Percentiles rank a stretch among this genome's conserved stretches.
Evolutionary conservation across 768 basidiomycete species (phyloP).

Genomic region (Tephrocybe sp.): DNA sequence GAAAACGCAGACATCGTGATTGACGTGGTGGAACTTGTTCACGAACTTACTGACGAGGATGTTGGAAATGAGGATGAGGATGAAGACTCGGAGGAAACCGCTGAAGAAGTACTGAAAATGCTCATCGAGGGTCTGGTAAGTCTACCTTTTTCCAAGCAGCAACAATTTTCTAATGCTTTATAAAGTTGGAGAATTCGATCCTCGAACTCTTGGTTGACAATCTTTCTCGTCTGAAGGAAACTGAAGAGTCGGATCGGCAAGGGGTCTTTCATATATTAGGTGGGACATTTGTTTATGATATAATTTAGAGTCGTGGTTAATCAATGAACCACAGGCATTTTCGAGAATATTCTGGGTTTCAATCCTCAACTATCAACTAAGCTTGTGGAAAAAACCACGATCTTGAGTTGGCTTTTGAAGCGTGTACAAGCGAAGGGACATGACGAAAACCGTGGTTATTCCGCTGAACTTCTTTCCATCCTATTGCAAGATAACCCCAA

Average conservation of each 20-base stretch:
- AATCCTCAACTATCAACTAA: conserved; percentile 71
- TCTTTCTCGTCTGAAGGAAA: conserved; percentile 82
- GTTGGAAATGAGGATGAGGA: conserved; percentile 76
- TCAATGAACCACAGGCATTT: conserved; percentile 56
- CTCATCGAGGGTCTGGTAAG: conserved; percentile 78
- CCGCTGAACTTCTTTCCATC: conserved; percentile 92
- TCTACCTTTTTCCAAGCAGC: conserved; percentile 15
- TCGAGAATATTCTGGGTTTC: conserved; percentile 91
- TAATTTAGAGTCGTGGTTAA: no score
- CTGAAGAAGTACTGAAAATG: conserved; percentile 68
- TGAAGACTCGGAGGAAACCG: conserved; percentile 62
- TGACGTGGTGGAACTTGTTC: conserved; percentile 87
- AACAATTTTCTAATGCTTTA: conserved; percentile 4
- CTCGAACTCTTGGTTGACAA: conserved; percentile 91
- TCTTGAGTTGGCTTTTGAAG: conserved; percentile 78
- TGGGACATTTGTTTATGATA: no score
- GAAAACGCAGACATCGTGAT: conserved; percentile 98
- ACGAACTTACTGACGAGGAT: conserved; percentile 97
- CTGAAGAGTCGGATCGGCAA: conserved; percentile 86
- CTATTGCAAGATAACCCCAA: conserved; percentile 72
- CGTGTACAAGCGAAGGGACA: conserved; percentile 72
- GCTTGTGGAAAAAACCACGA: conserved; percentile 71
- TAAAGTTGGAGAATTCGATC: conserved; percentile 78
- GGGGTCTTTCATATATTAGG: conserved; percentile 94
- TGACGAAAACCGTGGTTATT: conserved; percentile 91